Conservation (phyloP, 2,329 filamentous ascomycete genomes). For the Trichoderma polysporum region DNA sequence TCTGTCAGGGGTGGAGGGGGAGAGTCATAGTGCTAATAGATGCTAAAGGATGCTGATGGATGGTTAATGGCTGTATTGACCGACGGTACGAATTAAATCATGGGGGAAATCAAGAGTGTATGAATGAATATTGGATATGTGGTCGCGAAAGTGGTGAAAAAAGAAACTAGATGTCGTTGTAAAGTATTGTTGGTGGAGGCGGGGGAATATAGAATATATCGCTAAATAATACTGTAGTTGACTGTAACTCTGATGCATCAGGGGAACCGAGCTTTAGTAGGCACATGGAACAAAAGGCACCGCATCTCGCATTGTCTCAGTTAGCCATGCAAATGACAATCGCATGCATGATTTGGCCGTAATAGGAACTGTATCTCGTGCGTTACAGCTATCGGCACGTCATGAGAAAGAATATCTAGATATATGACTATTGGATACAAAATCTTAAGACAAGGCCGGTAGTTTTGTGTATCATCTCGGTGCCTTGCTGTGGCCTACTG, state of each 20-base stretch:
- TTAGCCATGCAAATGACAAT: not conserved
- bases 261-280: no score
- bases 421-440: not conserved
- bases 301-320: not conserved
- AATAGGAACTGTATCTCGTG: constrained; percentile 9
- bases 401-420: not conserved
- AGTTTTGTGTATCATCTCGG: not conserved
- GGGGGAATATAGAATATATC: no score
- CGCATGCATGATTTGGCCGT: not conserved
- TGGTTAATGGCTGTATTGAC: not conserved
- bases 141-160: not conserved
- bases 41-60: not conserved
- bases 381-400: not conserved
- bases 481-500: not conserved
- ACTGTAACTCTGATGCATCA: no score
- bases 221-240: no score
- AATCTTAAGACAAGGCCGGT: not conserved
- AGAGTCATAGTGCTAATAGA: not conserved
- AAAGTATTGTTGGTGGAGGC: not conserved
- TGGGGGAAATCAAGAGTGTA: not conserved
- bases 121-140: not conserved
- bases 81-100: no score
- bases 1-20: not conserved
- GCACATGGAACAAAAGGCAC: not conserved
- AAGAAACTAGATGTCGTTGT: no score